These are phyloP conservation scores for Teratosphaeria destructans DNA, from an alignment of 2,329 filamentous ascomycete species.

Conservation along the genomic window DNA sequence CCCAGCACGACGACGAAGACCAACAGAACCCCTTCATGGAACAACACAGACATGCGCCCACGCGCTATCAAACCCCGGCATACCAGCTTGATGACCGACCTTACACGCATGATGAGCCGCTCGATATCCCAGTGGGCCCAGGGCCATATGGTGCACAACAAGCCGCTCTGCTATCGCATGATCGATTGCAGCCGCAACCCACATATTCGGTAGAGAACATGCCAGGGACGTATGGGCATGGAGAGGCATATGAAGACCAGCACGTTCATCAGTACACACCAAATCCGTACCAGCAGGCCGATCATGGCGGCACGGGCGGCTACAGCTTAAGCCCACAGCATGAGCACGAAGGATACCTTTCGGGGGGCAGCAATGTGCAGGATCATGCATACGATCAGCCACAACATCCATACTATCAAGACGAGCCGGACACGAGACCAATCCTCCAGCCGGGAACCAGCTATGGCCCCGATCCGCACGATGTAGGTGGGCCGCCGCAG, in stretches of 20 bases:
- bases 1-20: constrained; percentile 13
- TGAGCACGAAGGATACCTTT: constrained; percentile 67
- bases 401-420: constrained; percentile 48
- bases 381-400: constrained; percentile 34
- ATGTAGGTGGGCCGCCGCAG: constrained; percentile 23
- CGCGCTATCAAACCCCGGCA: constrained; percentile 59
- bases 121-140: constrained; percentile 60
- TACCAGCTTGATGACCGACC: constrained; percentile 77
- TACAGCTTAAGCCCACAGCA: constrained; percentile 64
- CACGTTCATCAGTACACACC: constrained; percentile 34
- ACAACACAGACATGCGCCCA: constrained; percentile 39
- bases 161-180: constrained; percentile 45
- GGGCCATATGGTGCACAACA: constrained; percentile 29
- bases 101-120: constrained; percentile 47
- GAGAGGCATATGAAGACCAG: constrained; percentile 48
- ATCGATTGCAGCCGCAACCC: constrained; percentile 72
- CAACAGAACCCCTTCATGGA: constrained; percentile 36
- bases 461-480: constrained; percentile 51
- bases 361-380: constrained; percentile 31
- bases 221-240: constrained; percentile 51
- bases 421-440: constrained; percentile 59
- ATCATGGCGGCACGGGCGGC: constrained; percentile 41
- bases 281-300: constrained; percentile 31
- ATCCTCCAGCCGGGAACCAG: constrained; percentile 59
- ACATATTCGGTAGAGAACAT: constrained; percentile 68